These are phyloP conservation scores for Botrytis pseudocinerea DNA, from an alignment of 2,329 filamentous ascomycete species.

Conservation along the genomic window DNA sequence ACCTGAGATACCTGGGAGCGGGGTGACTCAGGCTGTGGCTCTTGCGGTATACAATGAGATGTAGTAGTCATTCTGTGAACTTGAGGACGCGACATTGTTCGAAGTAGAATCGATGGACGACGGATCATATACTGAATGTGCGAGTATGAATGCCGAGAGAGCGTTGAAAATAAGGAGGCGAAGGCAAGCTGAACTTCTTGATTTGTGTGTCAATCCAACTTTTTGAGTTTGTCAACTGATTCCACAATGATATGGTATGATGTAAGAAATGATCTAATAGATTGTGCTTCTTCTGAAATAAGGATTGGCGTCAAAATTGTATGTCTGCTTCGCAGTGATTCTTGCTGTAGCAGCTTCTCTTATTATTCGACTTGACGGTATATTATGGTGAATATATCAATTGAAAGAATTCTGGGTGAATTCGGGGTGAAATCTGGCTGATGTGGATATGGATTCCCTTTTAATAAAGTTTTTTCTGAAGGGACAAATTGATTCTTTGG, in stretches of 20 bases:
- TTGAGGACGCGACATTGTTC: slow-evolving; percentile 36
- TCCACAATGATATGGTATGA: background rate
- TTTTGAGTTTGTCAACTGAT: background rate
- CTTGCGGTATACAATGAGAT: slow-evolving; percentile 39
- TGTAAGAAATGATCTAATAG: background rate
- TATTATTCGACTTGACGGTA: background rate
- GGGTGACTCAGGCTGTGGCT: slow-evolving; percentile 28
- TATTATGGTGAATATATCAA: background rate
- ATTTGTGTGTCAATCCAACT: slow-evolving; percentile 2
- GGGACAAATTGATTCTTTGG: background rate
- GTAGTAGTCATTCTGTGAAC: slow-evolving; percentile 36
- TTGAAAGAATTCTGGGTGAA: background rate
- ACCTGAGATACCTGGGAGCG: slow-evolving; percentile 51
- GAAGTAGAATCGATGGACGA: slow-evolving; percentile 19
- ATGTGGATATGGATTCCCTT: background rate
- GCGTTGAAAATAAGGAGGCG: background rate
- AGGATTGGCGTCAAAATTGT: background rate
- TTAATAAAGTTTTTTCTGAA: background rate
- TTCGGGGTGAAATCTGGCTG: background rate
- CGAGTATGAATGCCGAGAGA: background rate
- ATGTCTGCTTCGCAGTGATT: background rate
- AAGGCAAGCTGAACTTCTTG: background rate
- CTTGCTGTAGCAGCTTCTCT: background rate
- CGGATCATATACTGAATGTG: slow-evolving; percentile 13
- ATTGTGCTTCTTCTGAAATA: background rate